phyloP scores from a whole-genome alignment of 2,329 filamentous ascomycete species.

The Colletotrichum sp. region DNA sequence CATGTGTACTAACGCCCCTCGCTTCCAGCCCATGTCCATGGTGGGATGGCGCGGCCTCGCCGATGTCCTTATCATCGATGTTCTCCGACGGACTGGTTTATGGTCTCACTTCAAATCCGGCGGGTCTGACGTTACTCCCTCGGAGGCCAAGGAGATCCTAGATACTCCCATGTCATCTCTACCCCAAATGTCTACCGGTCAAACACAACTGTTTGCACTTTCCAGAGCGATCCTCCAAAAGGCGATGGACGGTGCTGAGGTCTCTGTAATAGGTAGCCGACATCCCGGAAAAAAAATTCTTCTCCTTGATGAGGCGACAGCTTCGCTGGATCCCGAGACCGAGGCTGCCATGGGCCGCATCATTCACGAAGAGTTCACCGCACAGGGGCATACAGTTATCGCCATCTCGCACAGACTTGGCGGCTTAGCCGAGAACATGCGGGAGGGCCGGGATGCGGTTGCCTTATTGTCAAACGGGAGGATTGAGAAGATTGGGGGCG shows the following conservation, averaged over 20 bases:
- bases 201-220: background rate
- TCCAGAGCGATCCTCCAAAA: background rate
- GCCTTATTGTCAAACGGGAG: background rate
- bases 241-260: fast-evolving
- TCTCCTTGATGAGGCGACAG: background rate
- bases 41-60: background rate
- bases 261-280: fast-evolving
- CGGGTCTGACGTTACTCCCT: background rate
- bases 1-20: background rate
- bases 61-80: background rate
- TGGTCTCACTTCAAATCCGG: background rate
- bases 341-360: background rate
- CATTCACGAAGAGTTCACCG: background rate
- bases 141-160: background rate
- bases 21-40: background rate
- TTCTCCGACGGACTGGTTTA: background rate
- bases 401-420: background rate
- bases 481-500: background rate
- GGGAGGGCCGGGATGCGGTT: background rate
- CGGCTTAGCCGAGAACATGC: background rate
- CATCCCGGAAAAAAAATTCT: background rate
- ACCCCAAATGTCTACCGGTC: conserved; percentile 8
- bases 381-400: background rate
- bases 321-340: background rate
- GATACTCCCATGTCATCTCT: background rate